phyloP scores from a whole-genome alignment of 768 basidiomycete genomes.

The Auricularia cornea region DNA sequence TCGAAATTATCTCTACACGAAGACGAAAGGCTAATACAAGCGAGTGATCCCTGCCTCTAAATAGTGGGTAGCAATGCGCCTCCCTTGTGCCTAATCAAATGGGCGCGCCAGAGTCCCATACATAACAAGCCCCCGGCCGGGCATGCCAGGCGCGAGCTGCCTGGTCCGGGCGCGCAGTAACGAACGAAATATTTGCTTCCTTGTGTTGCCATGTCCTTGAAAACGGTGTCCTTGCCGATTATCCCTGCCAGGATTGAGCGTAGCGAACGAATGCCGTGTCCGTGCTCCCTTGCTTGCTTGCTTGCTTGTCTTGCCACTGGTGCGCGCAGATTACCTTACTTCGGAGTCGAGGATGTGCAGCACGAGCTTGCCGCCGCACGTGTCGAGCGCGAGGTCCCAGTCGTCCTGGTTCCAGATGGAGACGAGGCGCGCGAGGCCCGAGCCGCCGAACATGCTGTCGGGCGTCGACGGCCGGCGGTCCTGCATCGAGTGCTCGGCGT shows the following conservation, averaged over 20 bases:
- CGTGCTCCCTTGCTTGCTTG: no score
- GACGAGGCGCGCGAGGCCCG: slow-evolving; percentile 20
- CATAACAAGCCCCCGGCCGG: no score
- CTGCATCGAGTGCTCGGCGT: slow-evolving; percentile 20
- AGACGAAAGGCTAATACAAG: background rate
- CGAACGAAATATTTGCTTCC: background rate
- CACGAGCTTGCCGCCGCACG: slow-evolving; percentile 44
- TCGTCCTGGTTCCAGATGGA: slow-evolving; percentile 48
- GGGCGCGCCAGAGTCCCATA: background rate
- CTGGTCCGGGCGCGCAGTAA: no score
- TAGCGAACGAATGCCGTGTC: no score
- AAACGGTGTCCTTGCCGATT: no score
- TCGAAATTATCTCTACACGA: background rate
- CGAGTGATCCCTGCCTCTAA: background rate
- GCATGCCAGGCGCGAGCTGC: no score
- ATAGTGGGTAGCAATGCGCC: background rate
- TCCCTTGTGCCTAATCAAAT: background rate
- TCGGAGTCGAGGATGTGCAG: slow-evolving; percentile 44
- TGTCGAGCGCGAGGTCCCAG: slow-evolving; percentile 45
- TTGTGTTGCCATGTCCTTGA: background rate
- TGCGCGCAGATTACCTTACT: background rate
- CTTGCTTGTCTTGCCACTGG: background rate
- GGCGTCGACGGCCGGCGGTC: slow-evolving; percentile 26
- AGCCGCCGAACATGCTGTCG: slow-evolving; percentile 8
- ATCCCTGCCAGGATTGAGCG: no score